These are phyloP conservation scores for Phytophthora europaea DNA, from an alignment of 352 stramenopile genomes.

Conservation along the genomic window DNA sequence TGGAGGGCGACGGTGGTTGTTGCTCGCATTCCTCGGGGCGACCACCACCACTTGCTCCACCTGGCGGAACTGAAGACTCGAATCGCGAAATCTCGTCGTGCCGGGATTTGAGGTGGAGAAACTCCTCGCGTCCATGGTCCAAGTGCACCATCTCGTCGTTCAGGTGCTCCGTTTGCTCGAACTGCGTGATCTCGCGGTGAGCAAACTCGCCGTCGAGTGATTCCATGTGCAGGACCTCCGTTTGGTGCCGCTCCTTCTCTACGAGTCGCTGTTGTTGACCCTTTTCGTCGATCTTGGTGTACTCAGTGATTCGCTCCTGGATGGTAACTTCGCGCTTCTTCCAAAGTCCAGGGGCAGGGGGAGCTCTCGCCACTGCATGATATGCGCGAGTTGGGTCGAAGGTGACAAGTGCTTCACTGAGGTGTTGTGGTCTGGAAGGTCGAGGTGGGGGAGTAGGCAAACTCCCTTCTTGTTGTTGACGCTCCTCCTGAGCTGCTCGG, in stretches of 20 bases:
- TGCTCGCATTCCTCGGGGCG: conserved; percentile 81
- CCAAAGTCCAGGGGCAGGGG: conserved; percentile 77
- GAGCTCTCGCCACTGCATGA: conserved; percentile 49
- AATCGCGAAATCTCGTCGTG: conserved; percentile 90
- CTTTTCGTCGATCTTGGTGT: conserved; percentile 91
- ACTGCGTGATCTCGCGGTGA: conserved; percentile 89
- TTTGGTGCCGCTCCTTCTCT: conserved; percentile 88
- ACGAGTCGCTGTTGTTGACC: conserved; percentile 79
- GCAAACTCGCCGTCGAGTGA: conserved; percentile 81
- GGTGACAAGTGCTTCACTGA: conserved; percentile 42
- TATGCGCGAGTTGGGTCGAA: conserved; percentile 58
- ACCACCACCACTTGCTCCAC: conserved; percentile 16
- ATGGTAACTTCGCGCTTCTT: conserved; percentile 91
- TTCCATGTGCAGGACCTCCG: conserved; percentile 89
- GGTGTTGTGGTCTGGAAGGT: not conserved
- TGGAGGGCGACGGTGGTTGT: conserved; percentile 74
- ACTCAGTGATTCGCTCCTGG: conserved; percentile 88
- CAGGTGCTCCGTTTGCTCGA: conserved; percentile 84
- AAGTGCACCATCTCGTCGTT: conserved; percentile 88
- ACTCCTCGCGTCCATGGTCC: conserved; percentile 82
- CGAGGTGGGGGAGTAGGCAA: conserved; percentile 37
- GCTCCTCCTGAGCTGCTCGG: conserved; percentile 59
- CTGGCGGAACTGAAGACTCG: conserved; percentile 69
- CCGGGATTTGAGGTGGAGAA: conserved; percentile 85
- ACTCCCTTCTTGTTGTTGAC: conserved; percentile 25